These are phyloP conservation scores for Choricystis sp. DNA, from an alignment of 139 green algal species.

Conservation along the genomic window DNA sequence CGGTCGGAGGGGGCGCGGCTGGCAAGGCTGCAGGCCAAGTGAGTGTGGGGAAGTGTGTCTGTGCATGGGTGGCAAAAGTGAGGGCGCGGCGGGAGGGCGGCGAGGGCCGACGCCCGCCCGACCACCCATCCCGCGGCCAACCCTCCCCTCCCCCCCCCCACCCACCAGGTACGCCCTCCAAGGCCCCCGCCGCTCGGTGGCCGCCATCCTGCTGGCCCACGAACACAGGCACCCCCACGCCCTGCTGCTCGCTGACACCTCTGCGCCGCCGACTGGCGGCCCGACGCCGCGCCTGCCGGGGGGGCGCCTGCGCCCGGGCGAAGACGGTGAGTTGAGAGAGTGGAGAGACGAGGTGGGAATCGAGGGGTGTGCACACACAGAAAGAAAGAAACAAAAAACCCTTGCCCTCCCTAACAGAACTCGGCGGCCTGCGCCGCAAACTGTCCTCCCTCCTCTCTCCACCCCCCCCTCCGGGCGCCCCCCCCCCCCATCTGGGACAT, in stretches of 20 bases:
- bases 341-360: not conserved
- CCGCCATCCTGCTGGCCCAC: constrained; percentile 75
- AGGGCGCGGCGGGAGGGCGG: too few relatives aligned
- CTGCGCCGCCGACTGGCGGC: constrained; percentile 53
- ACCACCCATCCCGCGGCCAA: too few relatives aligned
- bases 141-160: not conserved
- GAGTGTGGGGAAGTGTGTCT: too few relatives aligned
- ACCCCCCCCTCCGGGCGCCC: not conserved
- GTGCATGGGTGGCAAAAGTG: too few relatives aligned
- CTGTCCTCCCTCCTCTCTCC: not conserved
- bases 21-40: too few relatives aligned
- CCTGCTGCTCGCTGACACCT: constrained; percentile 74
- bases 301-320: constrained; percentile 64
- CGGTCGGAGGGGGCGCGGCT: too few relatives aligned
- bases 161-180: constrained; percentile 61
- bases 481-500: not conserved
- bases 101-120: too few relatives aligned
- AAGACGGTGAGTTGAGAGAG: constrained; percentile 53
- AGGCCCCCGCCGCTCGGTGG: constrained; percentile 63
- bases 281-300: constrained; percentile 80
- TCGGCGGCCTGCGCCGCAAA: not conserved
- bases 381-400: not conserved
- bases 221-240: constrained; percentile 87
- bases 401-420: not conserved
- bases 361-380: not conserved